A percentile compares a stretch with the other conserved stretches of the same genome.
Evolutionary conservation across 108 stramenopile species (phyloP).

Genomic region (Cylindrotheca fusiformis): DNA sequence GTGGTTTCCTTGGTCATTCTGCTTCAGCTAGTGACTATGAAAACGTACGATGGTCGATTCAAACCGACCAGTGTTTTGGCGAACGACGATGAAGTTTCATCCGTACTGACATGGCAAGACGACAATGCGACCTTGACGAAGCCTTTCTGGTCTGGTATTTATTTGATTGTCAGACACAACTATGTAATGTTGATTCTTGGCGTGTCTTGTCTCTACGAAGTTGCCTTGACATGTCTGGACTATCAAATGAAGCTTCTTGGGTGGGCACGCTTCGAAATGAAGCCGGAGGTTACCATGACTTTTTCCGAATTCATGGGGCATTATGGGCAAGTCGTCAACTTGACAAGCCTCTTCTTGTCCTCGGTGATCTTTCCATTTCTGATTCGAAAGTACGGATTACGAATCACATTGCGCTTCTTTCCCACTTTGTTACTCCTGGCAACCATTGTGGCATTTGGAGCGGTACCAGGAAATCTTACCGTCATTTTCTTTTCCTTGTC

Average conservation of each 20-base stretch:
- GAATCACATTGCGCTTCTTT: slow-evolving; percentile 76
- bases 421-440: slow-evolving; percentile 75
- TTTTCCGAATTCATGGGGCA: slow-evolving; percentile 89
- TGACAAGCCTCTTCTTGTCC: slow-evolving; percentile 75
- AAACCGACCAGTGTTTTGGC: slow-evolving; percentile 20
- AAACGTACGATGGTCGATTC: slow-evolving; percentile 33
- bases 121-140: slow-evolving; percentile 33
- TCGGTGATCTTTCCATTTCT: slow-evolving; percentile 79
- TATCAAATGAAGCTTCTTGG: slow-evolving; percentile 96
- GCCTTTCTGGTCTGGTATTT: slow-evolving; percentile 62
- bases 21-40: slow-evolving; percentile 44
- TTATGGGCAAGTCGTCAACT: slow-evolving; percentile 88
- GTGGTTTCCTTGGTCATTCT: slow-evolving; percentile 43
- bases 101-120: slow-evolving; percentile 30
- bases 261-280: slow-evolving; percentile 52
- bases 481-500: slow-evolving; percentile 82
- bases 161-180: slow-evolving; percentile 79
- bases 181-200: slow-evolving; percentile 91
- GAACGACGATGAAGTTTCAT: slow-evolving; percentile 27
- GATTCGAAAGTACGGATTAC: slow-evolving; percentile 71
- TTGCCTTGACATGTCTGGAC: slow-evolving; percentile 92
- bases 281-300: slow-evolving; percentile 32
- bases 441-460: slow-evolving; percentile 69
- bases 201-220: slow-evolving; percentile 93
- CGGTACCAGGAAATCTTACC: slow-evolving; percentile 67